A percentile compares a stretch with the other conserved stretches of the same genome.
Conservation (phyloP, 345 rosid genomes). For the Arabis hirsuta region DNA sequence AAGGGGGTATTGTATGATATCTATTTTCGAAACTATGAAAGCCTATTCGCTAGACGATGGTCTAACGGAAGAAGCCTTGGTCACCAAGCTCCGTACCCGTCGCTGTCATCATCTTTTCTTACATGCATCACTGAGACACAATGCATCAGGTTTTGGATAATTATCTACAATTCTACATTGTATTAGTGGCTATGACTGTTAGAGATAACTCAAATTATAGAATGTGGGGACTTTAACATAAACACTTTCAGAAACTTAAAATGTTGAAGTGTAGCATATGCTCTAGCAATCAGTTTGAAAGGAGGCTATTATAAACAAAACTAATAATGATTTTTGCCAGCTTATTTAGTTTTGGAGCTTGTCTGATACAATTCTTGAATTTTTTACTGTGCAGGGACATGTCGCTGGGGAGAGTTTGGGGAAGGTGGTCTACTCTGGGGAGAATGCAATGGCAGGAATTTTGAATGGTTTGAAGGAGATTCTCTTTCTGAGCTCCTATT, state of each 20-base stretch:
- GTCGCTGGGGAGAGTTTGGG: constrained; percentile 98
- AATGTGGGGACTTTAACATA: neutral
- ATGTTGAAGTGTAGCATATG: constrained; percentile 3
- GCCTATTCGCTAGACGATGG: constrained; percentile 88
- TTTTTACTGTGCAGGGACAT: constrained; percentile 60
- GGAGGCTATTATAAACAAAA: neutral
- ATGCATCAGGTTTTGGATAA: constrained; percentile 72
- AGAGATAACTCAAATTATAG: neutral
- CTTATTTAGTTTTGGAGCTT: constrained; percentile 6
- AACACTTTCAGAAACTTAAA: neutral
- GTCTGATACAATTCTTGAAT: constrained; percentile 8
- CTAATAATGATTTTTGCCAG: constrained; percentile 10
- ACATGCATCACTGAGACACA: constrained; percentile 72
- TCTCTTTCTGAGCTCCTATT: constrained; percentile 64
- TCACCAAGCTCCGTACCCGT: constrained; percentile 85
- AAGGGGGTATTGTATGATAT: constrained; percentile 80
- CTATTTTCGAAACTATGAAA: constrained; percentile 91
- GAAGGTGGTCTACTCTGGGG: constrained; percentile 97
- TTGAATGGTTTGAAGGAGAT: constrained; percentile 93
- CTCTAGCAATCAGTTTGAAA: constrained; percentile 6
- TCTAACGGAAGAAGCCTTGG: constrained; percentile 93
- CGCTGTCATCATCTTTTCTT: constrained; percentile 90
- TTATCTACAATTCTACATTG: neutral
- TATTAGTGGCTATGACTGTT: neutral
- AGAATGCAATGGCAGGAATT: constrained; percentile 74